phyloP scores from a whole-genome alignment of 225 moss, liverwort and hornwort genomes.

The Anthoceros angustus region DNA sequence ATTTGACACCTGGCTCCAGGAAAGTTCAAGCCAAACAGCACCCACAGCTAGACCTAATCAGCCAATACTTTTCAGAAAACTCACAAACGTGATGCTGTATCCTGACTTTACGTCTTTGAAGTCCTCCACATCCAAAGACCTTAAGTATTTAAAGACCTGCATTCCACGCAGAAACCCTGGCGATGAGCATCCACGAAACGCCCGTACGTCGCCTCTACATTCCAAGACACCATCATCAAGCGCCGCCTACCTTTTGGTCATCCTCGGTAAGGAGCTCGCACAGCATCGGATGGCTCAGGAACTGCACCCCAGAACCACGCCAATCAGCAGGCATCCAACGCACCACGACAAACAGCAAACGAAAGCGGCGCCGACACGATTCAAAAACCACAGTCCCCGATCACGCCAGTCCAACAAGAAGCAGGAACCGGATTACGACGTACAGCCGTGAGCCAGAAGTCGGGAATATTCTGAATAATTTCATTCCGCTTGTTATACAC shows the following conservation, averaged over 20 bases:
- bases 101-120: conserved; percentile 99
- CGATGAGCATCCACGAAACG: background rate
- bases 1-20: background rate
- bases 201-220: background rate
- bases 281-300: conserved; percentile 89
- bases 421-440: conserved; percentile 7
- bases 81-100: conserved; percentile 90
- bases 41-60: background rate
- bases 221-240: background rate
- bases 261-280: conserved; percentile 84
- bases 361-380: background rate
- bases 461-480: conserved; percentile 85
- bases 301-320: conserved; percentile 34
- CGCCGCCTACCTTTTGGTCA: conserved; percentile 64
- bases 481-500: conserved; percentile 87
- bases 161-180: background rate
- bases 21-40: background rate
- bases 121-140: conserved; percentile 90
- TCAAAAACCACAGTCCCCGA: background rate
- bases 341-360: background rate
- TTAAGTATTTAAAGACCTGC: conserved; percentile 92
- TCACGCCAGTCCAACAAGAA: background rate
- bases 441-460: conserved; percentile 99
- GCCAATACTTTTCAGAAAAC: background rate
- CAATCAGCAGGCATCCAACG: background rate